These are phyloP conservation scores for Penicillium verhagenii DNA, from an alignment of 495 filamentous ascomycete genomes.

Conservation along the genomic window DNA sequence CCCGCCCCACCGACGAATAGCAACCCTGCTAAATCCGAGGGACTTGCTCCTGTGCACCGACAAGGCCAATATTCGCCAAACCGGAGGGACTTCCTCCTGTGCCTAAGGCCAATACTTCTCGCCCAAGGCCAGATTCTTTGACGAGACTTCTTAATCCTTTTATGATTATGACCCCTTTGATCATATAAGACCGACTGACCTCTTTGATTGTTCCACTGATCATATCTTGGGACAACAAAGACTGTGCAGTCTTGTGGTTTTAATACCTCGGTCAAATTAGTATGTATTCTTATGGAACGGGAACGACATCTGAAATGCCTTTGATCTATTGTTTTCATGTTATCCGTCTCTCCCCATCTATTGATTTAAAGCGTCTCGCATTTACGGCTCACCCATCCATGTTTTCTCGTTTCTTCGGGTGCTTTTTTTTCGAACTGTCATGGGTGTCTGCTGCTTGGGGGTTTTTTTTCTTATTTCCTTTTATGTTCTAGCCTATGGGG, in stretches of 20 bases:
- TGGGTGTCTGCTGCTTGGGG: constrained; percentile 19
- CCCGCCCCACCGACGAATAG: constrained; percentile 39
- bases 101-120: constrained; percentile 45
- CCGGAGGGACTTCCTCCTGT: constrained; percentile 41
- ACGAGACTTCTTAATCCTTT: constrained; percentile 15
- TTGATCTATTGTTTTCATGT: constrained; percentile 1
- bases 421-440: constrained; percentile 13
- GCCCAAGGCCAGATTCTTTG: constrained; percentile 20
- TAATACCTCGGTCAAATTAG: no score
- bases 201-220: no score
- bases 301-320: constrained; percentile 21
- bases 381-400: constrained; percentile 27
- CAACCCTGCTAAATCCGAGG: constrained; percentile 42
- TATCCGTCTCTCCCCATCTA: constrained; percentile 13
- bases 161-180: constrained; percentile 1
- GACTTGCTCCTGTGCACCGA: constrained; percentile 35
- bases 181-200: not conserved
- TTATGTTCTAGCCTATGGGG: constrained; percentile 15
- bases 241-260: no score
- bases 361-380: constrained; percentile 31
- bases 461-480: constrained; percentile 10
- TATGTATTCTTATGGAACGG: no score
- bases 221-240: no score
- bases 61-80: no score
- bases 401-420: constrained; percentile 20